Evolutionary conservation across 495 filamentous ascomycete genomes (phyloP).

Genomic region (Baudoinia panamericana): DNA sequence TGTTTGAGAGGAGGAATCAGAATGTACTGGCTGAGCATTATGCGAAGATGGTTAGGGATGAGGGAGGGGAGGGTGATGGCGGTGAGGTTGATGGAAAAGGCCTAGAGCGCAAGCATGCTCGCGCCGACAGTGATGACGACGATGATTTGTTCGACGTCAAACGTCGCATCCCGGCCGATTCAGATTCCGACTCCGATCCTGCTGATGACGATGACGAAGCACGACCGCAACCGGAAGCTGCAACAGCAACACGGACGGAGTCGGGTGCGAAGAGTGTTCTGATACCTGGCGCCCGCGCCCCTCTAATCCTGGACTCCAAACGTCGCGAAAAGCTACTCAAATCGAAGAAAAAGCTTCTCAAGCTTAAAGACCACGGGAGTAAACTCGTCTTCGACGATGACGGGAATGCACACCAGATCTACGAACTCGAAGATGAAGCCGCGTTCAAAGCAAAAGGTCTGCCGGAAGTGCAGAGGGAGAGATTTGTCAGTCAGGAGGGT

Average conservation of each 20-base stretch:
- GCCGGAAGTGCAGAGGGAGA: conserved; percentile 56
- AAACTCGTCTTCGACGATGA: conserved; percentile 90
- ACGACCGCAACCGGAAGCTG: conserved; percentile 16
- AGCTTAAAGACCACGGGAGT: conserved; percentile 69
- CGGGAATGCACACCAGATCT: conserved; percentile 66
- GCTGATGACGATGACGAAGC: conserved; percentile 25
- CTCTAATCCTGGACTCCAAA: conserved; percentile 77
- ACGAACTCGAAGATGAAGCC: conserved; percentile 75
- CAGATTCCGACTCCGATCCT: conserved; percentile 13
- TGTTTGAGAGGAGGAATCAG: conserved; percentile 92
- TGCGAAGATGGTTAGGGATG: conserved; percentile 64
- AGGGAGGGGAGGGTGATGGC: conserved; percentile 26
- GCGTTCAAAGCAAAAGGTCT: conserved; percentile 61
- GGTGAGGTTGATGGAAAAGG: conserved; percentile 29
- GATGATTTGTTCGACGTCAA: conserved; percentile 85
- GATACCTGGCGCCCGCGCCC: conserved; percentile 38
- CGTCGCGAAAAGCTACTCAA: conserved; percentile 83
- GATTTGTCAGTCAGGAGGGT: conserved; percentile 62
- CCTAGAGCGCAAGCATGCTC: conserved; percentile 10
- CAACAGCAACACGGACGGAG: not conserved
- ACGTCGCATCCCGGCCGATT: conserved; percentile 50
- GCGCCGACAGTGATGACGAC: conserved; percentile 44
- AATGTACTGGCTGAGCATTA: conserved; percentile 90
- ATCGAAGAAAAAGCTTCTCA: conserved; percentile 75
- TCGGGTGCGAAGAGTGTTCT: conserved; percentile 28